Conservation (phyloP, 73 alveolate species). For the Paramecium pentaurelia region DNA sequence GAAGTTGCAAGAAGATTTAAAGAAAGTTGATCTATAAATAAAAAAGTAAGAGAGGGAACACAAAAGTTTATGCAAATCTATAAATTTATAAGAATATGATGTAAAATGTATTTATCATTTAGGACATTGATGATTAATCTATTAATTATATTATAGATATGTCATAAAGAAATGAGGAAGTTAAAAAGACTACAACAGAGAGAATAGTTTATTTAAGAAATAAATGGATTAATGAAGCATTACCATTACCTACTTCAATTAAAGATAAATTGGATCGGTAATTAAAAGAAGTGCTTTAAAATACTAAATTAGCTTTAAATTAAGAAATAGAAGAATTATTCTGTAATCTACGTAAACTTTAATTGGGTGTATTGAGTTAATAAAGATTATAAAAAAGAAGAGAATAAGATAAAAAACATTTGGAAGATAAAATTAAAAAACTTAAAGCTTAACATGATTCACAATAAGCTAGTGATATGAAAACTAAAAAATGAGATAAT, state of each 20-base stretch:
- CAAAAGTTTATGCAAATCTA: constrained; percentile 1
- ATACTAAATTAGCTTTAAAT: not conserved
- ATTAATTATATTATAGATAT: not conserved
- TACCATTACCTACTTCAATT: constrained; percentile 29
- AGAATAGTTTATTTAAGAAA: constrained; percentile 50
- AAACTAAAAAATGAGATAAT: not conserved
- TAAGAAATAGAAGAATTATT: not conserved
- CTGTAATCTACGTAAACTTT: not conserved
- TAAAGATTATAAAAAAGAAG: constrained; percentile 11
- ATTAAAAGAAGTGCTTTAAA: not conserved
- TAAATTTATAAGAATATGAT: not conserved
- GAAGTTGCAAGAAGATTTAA: constrained; percentile 26
- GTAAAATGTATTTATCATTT: not conserved
- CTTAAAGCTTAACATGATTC: not conserved
- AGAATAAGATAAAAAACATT: not conserved
- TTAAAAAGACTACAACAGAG: not conserved
- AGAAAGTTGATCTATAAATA: not conserved
- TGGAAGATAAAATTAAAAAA: not conserved
- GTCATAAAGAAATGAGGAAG: not conserved
- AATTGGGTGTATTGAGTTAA: not conserved
- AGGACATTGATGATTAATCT: not conserved
- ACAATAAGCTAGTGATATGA: not conserved
- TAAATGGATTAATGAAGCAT: constrained; percentile 54
- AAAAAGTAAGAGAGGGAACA: constrained; percentile 47
- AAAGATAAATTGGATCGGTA: not conserved